Conservation (phyloP, 192 early-diverging fungal species). For the Geosiphon pyriformis region DNA sequence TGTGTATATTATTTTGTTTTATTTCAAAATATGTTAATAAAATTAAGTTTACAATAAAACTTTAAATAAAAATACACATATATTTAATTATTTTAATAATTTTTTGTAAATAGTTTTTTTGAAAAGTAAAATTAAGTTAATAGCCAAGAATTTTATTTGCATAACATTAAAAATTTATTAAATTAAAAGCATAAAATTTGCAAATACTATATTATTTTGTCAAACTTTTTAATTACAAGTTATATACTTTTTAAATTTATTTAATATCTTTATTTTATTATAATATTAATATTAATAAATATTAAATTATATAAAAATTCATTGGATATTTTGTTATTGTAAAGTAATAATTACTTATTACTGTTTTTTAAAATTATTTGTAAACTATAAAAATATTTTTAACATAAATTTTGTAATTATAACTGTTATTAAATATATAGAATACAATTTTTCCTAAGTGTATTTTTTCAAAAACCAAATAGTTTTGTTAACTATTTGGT, state of each 20-base stretch:
- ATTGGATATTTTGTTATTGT: neutral
- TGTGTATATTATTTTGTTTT: slow-evolving; percentile 5
- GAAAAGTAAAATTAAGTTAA: slow-evolving; percentile 9
- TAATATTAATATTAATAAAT: slow-evolving; percentile 22
- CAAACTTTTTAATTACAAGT: slow-evolving; percentile 22
- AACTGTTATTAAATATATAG: slow-evolving; percentile 18
- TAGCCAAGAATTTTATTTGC: slow-evolving; percentile 3
- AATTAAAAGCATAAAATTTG: neutral
- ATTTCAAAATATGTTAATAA: neutral
- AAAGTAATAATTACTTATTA: slow-evolving; percentile 16
- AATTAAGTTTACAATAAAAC: too few relatives aligned
- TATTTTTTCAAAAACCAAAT: slow-evolving; percentile 11
- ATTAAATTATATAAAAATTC: slow-evolving; percentile 17
- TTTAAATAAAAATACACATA: slow-evolving; percentile 8
- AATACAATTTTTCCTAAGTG: neutral
- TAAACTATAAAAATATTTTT: slow-evolving; percentile 23
- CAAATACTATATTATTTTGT: slow-evolving; percentile 14
- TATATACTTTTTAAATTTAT: slow-evolving; percentile 17
- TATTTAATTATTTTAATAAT: neutral
- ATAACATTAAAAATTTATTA: neutral
- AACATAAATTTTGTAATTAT: slow-evolving; percentile 7
- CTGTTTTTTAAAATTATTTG: slow-evolving; percentile 24
- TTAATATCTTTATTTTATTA: slow-evolving; percentile 30
- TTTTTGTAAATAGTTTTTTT: slow-evolving; percentile 13
- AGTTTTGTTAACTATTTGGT: slow-evolving; percentile 16